A percentile compares a stretch with the other conserved stretches of the same genome.
Evolutionary conservation across 2,329 filamentous ascomycete genomes (phyloP).

Genomic region (Sphaerulina vaccinii): DNA sequence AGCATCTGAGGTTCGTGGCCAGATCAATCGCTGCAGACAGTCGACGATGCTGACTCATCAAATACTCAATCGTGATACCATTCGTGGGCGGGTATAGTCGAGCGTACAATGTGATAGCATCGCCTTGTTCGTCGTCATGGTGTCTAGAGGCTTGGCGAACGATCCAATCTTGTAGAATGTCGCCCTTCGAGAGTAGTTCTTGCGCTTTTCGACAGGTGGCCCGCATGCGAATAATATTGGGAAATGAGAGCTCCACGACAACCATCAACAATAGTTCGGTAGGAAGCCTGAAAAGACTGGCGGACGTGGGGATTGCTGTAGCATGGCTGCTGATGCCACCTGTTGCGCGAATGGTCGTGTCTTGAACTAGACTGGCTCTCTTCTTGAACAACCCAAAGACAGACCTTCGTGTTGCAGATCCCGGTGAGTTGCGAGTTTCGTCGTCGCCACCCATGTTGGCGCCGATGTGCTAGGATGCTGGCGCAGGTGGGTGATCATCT

Average conservation of each 20-base stretch:
- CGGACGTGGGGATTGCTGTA: neutral
- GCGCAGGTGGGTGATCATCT: neutral
- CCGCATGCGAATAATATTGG: conserved; percentile 2
- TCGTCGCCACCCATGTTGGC: neutral
- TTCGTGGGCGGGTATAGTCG: conserved; percentile 11
- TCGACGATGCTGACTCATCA: conserved; percentile 9
- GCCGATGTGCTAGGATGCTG: neutral
- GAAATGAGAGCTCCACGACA: conserved; percentile 1
- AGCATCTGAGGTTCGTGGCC: neutral
- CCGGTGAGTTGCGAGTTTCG: neutral
- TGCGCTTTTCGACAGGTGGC: conserved; percentile 3
- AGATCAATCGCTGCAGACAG: neutral
- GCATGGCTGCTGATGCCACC: neutral
- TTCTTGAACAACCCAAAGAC: conserved; percentile 1
- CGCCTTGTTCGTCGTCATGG: neutral
- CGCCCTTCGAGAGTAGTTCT: conserved; percentile 1
- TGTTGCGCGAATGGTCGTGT: neutral
- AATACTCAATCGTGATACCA: conserved; percentile 6
- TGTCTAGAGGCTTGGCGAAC: neutral
- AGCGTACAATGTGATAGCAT: conserved; percentile 7
- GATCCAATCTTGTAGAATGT: conserved; percentile 12
- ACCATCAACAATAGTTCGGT: conserved; percentile 10
- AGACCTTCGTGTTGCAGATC: neutral
- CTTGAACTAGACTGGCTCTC: neutral
- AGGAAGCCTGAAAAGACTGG: conserved; percentile 8